Conservation (phyloP, 768 basidiomycete genomes). For the Boletellus sp. region DNA sequence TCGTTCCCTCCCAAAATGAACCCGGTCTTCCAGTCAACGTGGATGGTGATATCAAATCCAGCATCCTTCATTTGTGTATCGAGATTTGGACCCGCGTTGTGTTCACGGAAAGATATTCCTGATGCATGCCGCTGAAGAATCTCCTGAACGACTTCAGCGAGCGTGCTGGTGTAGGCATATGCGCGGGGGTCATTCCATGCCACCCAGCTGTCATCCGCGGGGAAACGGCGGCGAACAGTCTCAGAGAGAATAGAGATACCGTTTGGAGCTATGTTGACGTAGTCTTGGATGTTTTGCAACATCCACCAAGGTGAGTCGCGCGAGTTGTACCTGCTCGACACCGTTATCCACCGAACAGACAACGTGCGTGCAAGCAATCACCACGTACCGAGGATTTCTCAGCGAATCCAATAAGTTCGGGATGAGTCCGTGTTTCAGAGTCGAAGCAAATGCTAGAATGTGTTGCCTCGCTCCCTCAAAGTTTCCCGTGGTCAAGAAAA, state of each 20-base stretch:
- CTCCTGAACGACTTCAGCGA: slow-evolving; percentile 97
- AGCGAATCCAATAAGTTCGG: slow-evolving; percentile 93
- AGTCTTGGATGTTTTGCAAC: slow-evolving; percentile 97
- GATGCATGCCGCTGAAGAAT: slow-evolving; percentile 89
- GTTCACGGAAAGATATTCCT: slow-evolving; percentile 91
- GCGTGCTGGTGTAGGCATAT: slow-evolving; percentile 73
- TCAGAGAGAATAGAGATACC: slow-evolving; percentile 79
- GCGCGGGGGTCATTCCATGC: slow-evolving; percentile 83
- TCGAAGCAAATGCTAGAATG: slow-evolving; percentile 89
- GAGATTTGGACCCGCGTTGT: slow-evolving; percentile 95
- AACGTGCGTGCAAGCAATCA: background rate
- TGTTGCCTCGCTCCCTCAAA: slow-evolving; percentile 82
- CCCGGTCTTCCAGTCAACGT: slow-evolving; percentile 96
- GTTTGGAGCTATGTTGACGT: slow-evolving; percentile 77
- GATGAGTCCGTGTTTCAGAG: slow-evolving; percentile 92
- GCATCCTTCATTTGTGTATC: slow-evolving; percentile 94
- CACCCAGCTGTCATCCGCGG: slow-evolving; percentile 91
- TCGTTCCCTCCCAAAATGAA: slow-evolving; percentile 83
- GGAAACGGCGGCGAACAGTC: slow-evolving; percentile 88
- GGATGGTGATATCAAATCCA: slow-evolving; percentile 90
- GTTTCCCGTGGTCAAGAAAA: slow-evolving; percentile 92
- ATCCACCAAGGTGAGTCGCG: slow-evolving; percentile 99
- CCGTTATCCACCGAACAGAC: background rate
- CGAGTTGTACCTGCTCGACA: slow-evolving; percentile 72
- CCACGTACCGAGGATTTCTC: slow-evolving; percentile 68